phyloP scores from a whole-genome alignment of 192 early-diverging fungal genomes.

The Dispira simplex region DNA sequence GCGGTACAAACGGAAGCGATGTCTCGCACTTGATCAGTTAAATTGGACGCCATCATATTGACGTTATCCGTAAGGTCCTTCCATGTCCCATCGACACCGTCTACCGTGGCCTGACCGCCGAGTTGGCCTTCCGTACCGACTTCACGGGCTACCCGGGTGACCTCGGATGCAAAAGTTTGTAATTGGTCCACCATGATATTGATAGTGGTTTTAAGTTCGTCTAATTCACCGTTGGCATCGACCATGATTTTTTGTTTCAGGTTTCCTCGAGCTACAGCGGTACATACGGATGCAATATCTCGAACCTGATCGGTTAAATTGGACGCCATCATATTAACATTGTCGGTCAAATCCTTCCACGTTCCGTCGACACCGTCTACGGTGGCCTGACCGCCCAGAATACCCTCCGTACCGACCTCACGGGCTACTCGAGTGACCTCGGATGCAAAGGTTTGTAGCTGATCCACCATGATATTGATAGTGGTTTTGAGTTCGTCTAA shows the following conservation, averaged over 20 bases:
- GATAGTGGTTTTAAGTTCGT: slow-evolving; percentile 41
- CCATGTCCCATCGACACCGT: slow-evolving; percentile 36
- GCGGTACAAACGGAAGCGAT: slow-evolving; percentile 40
- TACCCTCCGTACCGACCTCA: slow-evolving; percentile 55
- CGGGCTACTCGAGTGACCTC: slow-evolving; percentile 59
- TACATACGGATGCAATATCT: slow-evolving; percentile 36
- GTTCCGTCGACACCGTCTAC: slow-evolving; percentile 38
- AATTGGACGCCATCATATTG: slow-evolving; percentile 38
- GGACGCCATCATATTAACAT: slow-evolving; percentile 48
- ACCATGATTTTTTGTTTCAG: slow-evolving; percentile 34
- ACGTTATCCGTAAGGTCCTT: slow-evolving; percentile 38
- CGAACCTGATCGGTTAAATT: slow-evolving; percentile 44
- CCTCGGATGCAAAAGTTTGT: slow-evolving; percentile 18
- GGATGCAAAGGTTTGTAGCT: slow-evolving; percentile 31
- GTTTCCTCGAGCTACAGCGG: slow-evolving; percentile 40
- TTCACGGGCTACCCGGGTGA: slow-evolving; percentile 31
- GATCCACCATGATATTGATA: slow-evolving; percentile 56
- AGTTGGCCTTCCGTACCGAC: slow-evolving; percentile 43
- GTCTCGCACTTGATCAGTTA: slow-evolving; percentile 35
- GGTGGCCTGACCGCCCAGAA: slow-evolving; percentile 38
- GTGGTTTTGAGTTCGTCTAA: slow-evolving; percentile 51
- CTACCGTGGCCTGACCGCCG: slow-evolving; percentile 34
- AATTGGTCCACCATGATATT: slow-evolving; percentile 46
- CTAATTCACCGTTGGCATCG: slow-evolving; percentile 38
- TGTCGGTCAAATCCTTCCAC: slow-evolving; percentile 49